These are phyloP conservation scores for Ceratobasidium theobromae DNA, from an alignment of 1,284 basidiomycete species.

Conservation along the genomic window DNA sequence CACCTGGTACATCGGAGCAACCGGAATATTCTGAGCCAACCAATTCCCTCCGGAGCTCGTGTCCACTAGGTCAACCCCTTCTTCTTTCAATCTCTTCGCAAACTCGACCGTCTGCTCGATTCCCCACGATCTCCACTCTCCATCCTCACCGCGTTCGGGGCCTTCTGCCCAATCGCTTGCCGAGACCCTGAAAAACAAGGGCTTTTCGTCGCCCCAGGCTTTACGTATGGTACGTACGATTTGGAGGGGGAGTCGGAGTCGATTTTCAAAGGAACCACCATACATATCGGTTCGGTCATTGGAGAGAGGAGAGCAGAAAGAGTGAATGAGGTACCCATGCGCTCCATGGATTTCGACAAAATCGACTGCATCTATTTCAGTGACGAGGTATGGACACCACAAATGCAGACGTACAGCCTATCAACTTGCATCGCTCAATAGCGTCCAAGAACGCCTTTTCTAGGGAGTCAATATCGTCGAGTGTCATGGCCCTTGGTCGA, in stretches of 20 bases:
- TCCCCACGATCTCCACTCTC: slow-evolving; percentile 69
- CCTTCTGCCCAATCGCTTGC: slow-evolving; percentile 76
- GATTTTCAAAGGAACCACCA: slow-evolving; percentile 72
- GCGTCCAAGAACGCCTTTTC: slow-evolving; percentile 68
- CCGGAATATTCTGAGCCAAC: slow-evolving; percentile 50
- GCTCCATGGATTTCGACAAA: slow-evolving; percentile 79
- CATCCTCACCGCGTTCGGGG: slow-evolving; percentile 58
- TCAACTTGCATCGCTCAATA: slow-evolving; percentile 58
- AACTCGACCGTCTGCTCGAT: slow-evolving; percentile 70
- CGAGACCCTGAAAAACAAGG: slow-evolving; percentile 73
- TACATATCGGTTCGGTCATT: slow-evolving; percentile 69
- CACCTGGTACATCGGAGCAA: slow-evolving; percentile 1
- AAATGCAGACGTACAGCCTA: slow-evolving; percentile 55
- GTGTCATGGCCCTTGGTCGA: slow-evolving; percentile 57
- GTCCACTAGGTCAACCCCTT: slow-evolving; percentile 74
- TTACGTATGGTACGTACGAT: slow-evolving; percentile 56
- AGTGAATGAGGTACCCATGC: slow-evolving; percentile 66
- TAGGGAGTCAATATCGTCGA: slow-evolving; percentile 59
- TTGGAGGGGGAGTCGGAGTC: slow-evolving; percentile 66
- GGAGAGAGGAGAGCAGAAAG: slow-evolving; percentile 68
- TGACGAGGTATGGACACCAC: not conserved
- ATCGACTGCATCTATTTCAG: slow-evolving; percentile 54
- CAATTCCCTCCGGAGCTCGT: slow-evolving; percentile 70
- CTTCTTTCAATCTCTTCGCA: slow-evolving; percentile 56
- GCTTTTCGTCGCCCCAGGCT: slow-evolving; percentile 59